Evolutionary conservation across 352 stramenopile species (phyloP), one percentile per base, ranked within the genome.

Genomic region (Phytophthora lateralis): DNA sequence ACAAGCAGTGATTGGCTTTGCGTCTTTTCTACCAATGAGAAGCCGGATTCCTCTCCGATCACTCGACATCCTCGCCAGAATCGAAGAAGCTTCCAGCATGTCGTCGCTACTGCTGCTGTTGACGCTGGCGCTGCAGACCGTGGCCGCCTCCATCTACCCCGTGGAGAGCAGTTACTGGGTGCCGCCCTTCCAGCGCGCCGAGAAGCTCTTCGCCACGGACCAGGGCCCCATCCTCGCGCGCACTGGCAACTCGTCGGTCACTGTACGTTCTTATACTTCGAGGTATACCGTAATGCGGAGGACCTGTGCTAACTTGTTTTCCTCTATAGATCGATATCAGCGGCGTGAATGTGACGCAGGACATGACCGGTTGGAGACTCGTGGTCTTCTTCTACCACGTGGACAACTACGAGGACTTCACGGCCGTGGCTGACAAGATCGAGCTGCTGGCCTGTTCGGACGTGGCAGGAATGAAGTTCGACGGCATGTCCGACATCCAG

Each of bases 381-480:
- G 83, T 93, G 17, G 77, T 93, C 44, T 91, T 93, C 56, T 80
- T 91, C 44, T 95, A 93, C 71, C 86, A 95, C 65, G 85, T 89
- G 21, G 78, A 90, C 54, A 84, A 61, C 45, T 85, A 88, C 63
- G 69, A 87, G 32, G 60, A 75, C 26, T 89, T 95, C 56, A 65
- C 69, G 60, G 52, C 63, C 1, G 78, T 93, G 21, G 73, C 83
- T 12, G 73, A 83, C 59, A 88, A 91, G 46, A 81, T 95, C 27
- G 80, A 89, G 59, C 66, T 93, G 17, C 66, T 95, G 37, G 86
- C 86, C 24, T 95, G 86, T 57, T 81, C 73, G 2, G 44, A 71
- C 20, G 66, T 77, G 35, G 49, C 67, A 5, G 60, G 55, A 11
- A 63, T 88, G 49, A 66, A 69, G 44, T 78, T 90, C 38, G 69